Percentiles rank a stretch among this genome's conserved stretches.
Evolutionary conservation across 2,329 filamentous ascomycete species (phyloP).

Genomic region (Pseudogymnoascus sp.): DNA sequence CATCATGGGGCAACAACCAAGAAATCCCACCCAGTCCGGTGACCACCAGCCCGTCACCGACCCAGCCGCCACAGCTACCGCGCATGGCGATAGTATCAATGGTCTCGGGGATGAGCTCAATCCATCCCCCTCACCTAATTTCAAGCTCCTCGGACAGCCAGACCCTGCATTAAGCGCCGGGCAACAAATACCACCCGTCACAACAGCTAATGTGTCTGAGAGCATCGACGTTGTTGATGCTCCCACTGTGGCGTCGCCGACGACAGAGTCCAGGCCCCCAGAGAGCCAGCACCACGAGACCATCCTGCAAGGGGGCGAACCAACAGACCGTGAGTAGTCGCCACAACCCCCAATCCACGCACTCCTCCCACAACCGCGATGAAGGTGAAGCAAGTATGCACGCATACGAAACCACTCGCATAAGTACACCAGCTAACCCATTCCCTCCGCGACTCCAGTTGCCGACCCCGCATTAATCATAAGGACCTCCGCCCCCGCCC

Average conservation of each 20-base stretch:
- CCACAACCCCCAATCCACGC: background rate
- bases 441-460: background rate
- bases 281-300: background rate
- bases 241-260: background rate
- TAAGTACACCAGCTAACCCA: background rate
- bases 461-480: background rate
- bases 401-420: background rate
- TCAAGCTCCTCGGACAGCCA: background rate
- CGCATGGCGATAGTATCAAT: background rate
- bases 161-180: background rate
- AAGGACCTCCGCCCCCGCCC: background rate
- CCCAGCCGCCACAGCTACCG: background rate
- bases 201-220: background rate
- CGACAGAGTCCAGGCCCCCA: background rate
- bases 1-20: background rate
- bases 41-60: background rate
- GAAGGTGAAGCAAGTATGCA: background rate
- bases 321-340: background rate
- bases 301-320: background rate
- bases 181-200: background rate
- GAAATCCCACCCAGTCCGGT: background rate
- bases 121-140: background rate
- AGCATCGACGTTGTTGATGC: background rate
- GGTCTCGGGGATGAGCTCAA: background rate
- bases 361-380: background rate